A percentile compares a stretch with the other conserved stretches of the same genome.
phyloP scores from a whole-genome alignment of 148 eudicot genomes.

The Diospyros kaki region DNA sequence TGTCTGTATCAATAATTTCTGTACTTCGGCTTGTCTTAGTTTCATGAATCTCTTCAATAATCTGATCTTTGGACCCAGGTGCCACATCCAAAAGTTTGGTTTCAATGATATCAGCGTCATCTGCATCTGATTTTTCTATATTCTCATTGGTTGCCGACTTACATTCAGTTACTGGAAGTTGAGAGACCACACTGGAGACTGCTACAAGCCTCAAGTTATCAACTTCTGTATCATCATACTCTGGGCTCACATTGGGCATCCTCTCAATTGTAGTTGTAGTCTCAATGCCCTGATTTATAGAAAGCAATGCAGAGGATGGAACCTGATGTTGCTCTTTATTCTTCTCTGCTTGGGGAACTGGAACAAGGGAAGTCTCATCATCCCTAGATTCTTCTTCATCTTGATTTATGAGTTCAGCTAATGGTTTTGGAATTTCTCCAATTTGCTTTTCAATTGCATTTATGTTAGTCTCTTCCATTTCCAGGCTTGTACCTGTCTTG shows the following conservation, averaged over 20 bases:
- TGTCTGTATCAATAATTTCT: slow-evolving; percentile 7
- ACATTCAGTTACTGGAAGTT: slow-evolving; percentile 1
- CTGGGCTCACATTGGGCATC: slow-evolving; percentile 3
- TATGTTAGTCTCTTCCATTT: neutral
- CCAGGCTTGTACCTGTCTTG: neutral
- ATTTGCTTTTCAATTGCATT: neutral
- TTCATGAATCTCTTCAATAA: slow-evolving; percentile 11
- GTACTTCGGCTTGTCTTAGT: slow-evolving; percentile 3
- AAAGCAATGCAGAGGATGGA: neutral
- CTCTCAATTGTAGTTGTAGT: neutral
- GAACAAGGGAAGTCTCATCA: neutral
- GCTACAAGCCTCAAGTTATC: neutral
- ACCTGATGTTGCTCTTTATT: slow-evolving; percentile 8
- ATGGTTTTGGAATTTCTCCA: slow-evolving; percentile 7
- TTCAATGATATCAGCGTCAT: neutral
- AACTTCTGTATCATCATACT: neutral
- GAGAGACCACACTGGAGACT: neutral
- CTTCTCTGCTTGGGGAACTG: neutral
- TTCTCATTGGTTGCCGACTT: neutral
- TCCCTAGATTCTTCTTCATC: neutral
- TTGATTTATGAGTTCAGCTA: slow-evolving; percentile 4
- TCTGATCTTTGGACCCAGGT: slow-evolving; percentile 2
- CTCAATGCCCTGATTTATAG: neutral
- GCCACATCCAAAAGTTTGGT: neutral
- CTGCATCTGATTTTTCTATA: slow-evolving; percentile 7